These are phyloP conservation scores for Kwoniella heveanensis DNA, from an alignment of 768 basidiomycete genomes.

Conservation along the genomic window DNA sequence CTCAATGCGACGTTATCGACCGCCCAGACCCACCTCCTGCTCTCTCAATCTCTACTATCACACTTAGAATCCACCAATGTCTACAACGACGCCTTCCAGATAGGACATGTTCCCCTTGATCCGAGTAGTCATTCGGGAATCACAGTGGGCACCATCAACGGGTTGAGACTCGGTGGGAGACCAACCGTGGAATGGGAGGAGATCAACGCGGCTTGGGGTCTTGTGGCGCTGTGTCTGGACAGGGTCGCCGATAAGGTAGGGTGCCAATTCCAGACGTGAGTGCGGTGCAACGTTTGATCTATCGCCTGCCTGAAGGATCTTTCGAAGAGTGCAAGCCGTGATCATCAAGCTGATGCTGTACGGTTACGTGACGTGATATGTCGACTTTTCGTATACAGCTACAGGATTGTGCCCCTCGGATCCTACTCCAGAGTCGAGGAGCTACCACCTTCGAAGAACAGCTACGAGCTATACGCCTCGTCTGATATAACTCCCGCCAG, in stretches of 20 bases:
- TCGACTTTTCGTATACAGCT: slow-evolving; percentile 60
- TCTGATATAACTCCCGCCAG: slow-evolving; percentile 87
- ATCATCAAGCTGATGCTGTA: neutral
- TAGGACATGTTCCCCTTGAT: slow-evolving; percentile 51
- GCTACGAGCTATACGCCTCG: slow-evolving; percentile 91
- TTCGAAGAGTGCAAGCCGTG: neutral
- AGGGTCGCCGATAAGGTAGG: slow-evolving; percentile 90
- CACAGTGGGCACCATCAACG: slow-evolving; percentile 90
- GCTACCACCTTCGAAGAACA: slow-evolving; percentile 59
- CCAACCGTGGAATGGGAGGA: slow-evolving; percentile 93
- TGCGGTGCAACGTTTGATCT: no score
- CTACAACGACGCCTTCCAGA: slow-evolving; percentile 57
- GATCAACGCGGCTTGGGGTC: slow-evolving; percentile 98
- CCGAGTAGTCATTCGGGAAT: slow-evolving; percentile 12
- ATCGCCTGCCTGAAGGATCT: no score
- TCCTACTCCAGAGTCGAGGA: slow-evolving; percentile 88
- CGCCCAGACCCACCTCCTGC: slow-evolving; percentile 48
- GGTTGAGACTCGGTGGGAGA: slow-evolving; percentile 83
- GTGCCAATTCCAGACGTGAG: slow-evolving; percentile 80
- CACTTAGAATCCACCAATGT: slow-evolving; percentile 56
- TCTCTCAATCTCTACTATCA: slow-evolving; percentile 41
- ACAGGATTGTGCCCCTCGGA: slow-evolving; percentile 88
- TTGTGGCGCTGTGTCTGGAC: slow-evolving; percentile 85
- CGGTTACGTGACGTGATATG: neutral
- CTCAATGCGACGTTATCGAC: slow-evolving; percentile 37